Conservation (phyloP, 2,329 filamentous ascomycete species). For the Cytospora paraplurivora region DNA sequence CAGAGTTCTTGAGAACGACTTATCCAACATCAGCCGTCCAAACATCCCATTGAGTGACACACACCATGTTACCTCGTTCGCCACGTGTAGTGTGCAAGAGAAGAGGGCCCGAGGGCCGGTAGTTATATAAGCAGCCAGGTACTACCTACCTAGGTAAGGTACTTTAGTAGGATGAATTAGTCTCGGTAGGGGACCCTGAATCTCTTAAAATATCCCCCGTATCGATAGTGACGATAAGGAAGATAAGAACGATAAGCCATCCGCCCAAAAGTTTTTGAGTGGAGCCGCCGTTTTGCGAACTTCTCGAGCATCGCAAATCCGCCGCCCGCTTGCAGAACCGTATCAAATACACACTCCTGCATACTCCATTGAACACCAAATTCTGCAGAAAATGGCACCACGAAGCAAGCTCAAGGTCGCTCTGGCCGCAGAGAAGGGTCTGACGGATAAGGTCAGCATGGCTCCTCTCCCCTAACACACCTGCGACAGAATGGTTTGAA, state of each 20-base stretch:
- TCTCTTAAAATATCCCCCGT: no score
- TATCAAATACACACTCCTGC: not conserved
- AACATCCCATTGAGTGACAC: no score
- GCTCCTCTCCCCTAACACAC: not conserved
- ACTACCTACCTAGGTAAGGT: no score
- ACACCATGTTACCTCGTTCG: no score
- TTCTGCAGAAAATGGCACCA: slow-evolving; percentile 23
- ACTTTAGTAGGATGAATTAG: not conserved
- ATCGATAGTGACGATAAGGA: not conserved
- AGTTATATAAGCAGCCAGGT: no score
- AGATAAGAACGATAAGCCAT: slow-evolving; percentile 23
- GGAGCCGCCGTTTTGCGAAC: slow-evolving; percentile 16
- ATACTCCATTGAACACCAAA: slow-evolving; percentile 6
- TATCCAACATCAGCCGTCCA: no score
- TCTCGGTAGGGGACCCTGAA: not conserved
- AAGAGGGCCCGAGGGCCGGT: no score
- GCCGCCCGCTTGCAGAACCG: slow-evolving; percentile 10
- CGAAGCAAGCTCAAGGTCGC: slow-evolving; percentile 55
- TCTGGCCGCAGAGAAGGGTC: slow-evolving; percentile 56
- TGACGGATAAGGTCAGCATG: slow-evolving; percentile 42
- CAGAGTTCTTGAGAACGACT: no score
- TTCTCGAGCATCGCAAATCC: slow-evolving; percentile 14
- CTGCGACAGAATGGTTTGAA: slow-evolving; percentile 4
- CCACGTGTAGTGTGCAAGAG: no score
- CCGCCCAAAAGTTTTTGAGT: slow-evolving; percentile 28